A percentile compares a stretch with the other conserved stretches of the same genome.
phyloP scores from a whole-genome alignment of 2,329 filamentous ascomycete species.

The Scopulariopsis brevicaulis region DNA sequence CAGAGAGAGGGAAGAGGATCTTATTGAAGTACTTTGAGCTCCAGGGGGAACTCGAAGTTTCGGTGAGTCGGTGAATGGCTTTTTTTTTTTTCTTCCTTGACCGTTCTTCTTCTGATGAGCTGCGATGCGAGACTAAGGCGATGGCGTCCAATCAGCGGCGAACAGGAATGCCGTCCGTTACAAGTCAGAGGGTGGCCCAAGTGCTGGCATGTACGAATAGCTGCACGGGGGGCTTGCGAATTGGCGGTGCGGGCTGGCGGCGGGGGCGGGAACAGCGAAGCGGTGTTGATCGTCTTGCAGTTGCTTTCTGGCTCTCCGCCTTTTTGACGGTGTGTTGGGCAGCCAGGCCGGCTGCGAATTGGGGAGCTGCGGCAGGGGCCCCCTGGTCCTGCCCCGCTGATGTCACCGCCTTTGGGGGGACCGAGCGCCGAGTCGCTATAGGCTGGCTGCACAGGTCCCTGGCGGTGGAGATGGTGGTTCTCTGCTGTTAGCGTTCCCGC shows the following conservation, averaged over 20 bases:
- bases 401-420: background rate
- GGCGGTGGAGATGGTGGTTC: no score
- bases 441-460: no score
- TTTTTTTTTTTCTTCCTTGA: background rate
- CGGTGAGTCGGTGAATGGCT: constrained; percentile 5
- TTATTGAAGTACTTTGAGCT: constrained; percentile 3
- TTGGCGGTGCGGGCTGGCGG: background rate
- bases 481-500: no score
- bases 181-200: background rate
- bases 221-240: background rate
- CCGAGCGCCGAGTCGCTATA: no score
- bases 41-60: background rate
- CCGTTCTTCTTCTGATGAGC: background rate
- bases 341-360: background rate
- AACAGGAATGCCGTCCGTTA: background rate
- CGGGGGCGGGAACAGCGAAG: background rate
- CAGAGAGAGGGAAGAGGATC: background rate
- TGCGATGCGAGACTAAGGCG: background rate
- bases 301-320: background rate
- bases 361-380: background rate
- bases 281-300: background rate
- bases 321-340: background rate
- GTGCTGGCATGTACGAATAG: background rate
- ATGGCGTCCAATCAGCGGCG: constrained; percentile 4
- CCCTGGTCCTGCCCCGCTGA: background rate